These are phyloP conservation scores for Colletotrichum acutatum DNA, from an alignment of 2,329 filamentous ascomycete species.

Conservation along the genomic window DNA sequence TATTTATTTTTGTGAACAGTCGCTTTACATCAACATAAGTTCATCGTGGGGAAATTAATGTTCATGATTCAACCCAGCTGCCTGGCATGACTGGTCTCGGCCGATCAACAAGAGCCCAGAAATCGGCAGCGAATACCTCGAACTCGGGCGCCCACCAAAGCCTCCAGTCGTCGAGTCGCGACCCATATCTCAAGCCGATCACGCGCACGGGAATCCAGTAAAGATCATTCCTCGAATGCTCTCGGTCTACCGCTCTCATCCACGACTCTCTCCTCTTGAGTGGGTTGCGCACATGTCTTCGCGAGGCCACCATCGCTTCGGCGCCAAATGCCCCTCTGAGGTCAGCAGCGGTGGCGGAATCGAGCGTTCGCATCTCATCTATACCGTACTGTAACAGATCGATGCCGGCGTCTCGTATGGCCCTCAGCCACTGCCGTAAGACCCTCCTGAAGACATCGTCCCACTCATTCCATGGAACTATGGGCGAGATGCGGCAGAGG, in stretches of 20 bases:
- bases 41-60: neutral
- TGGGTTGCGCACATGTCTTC: neutral
- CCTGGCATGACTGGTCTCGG: conserved; percentile 39
- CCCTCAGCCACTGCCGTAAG: conserved; percentile 36
- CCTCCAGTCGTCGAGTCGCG: conserved; percentile 33
- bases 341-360: conserved; percentile 3
- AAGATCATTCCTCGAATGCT: conserved; percentile 4
- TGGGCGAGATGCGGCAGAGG: conserved; percentile 40
- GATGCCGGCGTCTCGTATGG: conserved; percentile 33
- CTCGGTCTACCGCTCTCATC: neutral
- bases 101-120: conserved; percentile 40
- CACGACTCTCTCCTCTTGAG: neutral
- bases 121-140: conserved; percentile 41
- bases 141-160: conserved; percentile 41
- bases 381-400: conserved; percentile 40
- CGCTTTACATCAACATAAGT: neutral
- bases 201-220: conserved; percentile 41
- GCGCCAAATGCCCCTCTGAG: conserved; percentile 14
- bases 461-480: conserved; percentile 32
- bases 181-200: conserved; percentile 35
- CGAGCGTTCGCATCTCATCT: conserved; percentile 32
- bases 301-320: neutral
- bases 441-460: conserved; percentile 34
- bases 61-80: conserved; percentile 39
- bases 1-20: neutral